Conservation (phyloP, 345 rosid species). For the Gossypium longicalyx region DNA sequence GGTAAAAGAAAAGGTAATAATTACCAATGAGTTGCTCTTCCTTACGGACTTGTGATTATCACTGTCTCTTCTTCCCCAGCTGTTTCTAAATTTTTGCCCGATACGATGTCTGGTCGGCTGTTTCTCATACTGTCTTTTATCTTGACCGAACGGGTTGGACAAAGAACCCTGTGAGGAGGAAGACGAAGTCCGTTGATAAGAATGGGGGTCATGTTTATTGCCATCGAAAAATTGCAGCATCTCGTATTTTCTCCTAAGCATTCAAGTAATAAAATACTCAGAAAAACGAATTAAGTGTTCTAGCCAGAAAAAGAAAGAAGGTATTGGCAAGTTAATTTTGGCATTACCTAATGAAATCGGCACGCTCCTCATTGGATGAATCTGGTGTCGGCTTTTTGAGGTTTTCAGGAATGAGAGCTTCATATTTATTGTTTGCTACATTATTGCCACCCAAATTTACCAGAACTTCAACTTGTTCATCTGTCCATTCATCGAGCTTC, state of each 20-base stretch:
- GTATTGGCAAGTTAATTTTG: background rate
- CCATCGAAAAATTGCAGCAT: constrained; percentile 51
- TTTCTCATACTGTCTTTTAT: constrained; percentile 43
- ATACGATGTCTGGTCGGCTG: constrained; percentile 59
- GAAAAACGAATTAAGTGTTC: constrained; percentile 7
- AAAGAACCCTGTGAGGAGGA: constrained; percentile 36
- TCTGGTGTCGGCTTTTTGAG: constrained; percentile 68
- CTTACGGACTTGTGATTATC: constrained; percentile 48
- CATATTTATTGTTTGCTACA: constrained; percentile 63
- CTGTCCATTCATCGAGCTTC: constrained; percentile 95
- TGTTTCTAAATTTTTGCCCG: constrained; percentile 78
- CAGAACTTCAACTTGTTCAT: constrained; percentile 70
- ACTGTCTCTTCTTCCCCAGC: constrained; percentile 79
- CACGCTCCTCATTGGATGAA: constrained; percentile 70
- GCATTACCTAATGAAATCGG: constrained; percentile 70
- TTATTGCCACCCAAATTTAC: constrained; percentile 70
- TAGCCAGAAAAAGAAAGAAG: background rate
- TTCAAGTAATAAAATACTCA: constrained; percentile 16
- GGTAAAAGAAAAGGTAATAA: constrained; percentile 9
- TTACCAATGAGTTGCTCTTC: constrained; percentile 74
- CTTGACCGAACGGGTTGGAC: constrained; percentile 29
- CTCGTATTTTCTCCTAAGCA: constrained; percentile 78
- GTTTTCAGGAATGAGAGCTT: constrained; percentile 62
- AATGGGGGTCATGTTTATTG: constrained; percentile 46
- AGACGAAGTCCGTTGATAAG: constrained; percentile 28